A percentile compares a stretch with the other conserved stretches of the same genome.
phyloP scores from a whole-genome alignment of 169 alveolate species.

The Plasmodium coatneyi region DNA sequence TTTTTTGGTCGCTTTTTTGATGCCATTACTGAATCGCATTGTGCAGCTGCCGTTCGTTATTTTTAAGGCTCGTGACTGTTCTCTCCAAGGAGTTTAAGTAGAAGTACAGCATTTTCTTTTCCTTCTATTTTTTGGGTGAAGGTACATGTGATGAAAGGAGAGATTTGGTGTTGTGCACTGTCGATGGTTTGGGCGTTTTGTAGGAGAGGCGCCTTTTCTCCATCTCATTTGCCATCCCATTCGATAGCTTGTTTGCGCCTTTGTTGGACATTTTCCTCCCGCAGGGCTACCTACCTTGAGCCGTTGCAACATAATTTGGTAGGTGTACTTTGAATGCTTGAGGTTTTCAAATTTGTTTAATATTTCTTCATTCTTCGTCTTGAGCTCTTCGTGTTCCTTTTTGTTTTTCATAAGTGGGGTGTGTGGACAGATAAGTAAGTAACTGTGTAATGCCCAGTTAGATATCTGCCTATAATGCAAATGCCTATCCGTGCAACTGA shows the following conservation, averaged over 20 bases:
- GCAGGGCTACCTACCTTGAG: conserved; percentile 11
- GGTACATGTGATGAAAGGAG: not conserved
- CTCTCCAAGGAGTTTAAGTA: conserved; percentile 58
- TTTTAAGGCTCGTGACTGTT: conserved; percentile 55
- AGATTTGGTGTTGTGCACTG: not conserved
- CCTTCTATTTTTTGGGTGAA: conserved; percentile 24
- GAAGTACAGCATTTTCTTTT: conserved; percentile 49
- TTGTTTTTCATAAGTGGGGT: not conserved
- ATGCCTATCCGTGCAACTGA: not conserved
- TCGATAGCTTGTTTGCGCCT: not conserved
- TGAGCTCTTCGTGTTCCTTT: conserved; percentile 67
- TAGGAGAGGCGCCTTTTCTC: not conserved
- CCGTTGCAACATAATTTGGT: conserved; percentile 70
- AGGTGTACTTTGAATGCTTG: conserved; percentile 56
- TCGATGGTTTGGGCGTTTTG: not conserved
- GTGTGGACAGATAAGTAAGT: not conserved
- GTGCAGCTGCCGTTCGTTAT: conserved; percentile 40
- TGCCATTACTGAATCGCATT: conserved; percentile 49
- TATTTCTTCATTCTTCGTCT: conserved; percentile 49
- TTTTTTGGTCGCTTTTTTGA: not conserved
- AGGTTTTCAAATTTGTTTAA: conserved; percentile 59
- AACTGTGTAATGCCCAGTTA: not conserved
- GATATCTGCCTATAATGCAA: not conserved
- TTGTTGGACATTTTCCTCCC: not conserved
- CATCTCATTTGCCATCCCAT: not conserved